Evolutionary conservation across 1,139 yeast species (phyloP).

Genomic region (Geotrichum phurueaensis): DNA sequence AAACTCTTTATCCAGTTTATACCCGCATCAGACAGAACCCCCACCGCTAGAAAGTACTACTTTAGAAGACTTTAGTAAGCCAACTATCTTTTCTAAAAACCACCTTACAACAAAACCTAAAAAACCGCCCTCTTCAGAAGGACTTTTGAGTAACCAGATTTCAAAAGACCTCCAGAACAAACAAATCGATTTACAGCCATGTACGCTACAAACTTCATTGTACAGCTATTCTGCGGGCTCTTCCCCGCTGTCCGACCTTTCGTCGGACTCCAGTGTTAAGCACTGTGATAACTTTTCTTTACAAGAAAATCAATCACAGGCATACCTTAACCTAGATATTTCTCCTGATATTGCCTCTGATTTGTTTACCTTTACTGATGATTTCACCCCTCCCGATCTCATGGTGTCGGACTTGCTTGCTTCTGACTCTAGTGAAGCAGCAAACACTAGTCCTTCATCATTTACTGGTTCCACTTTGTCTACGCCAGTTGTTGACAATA

Average conservation of each 20-base stretch:
- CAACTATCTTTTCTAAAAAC: not conserved
- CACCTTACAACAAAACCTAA: conserved; percentile 3
- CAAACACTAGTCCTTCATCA: not conserved
- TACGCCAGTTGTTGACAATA: conserved; percentile 1
- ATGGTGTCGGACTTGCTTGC: not conserved
- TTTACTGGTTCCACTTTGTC: not conserved
- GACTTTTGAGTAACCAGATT: not conserved
- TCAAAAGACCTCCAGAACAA: not conserved
- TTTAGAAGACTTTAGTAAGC: not conserved
- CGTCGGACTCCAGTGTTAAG: not conserved
- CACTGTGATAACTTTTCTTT: not conserved
- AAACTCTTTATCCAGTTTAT: conserved; percentile 9
- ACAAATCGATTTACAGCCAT: not conserved
- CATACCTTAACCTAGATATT: not conserved
- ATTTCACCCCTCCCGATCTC: conserved; percentile 2
- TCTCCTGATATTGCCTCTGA: conserved; percentile 8
- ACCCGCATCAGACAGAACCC: conserved; percentile 5
- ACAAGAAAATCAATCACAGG: not conserved
- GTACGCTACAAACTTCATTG: not conserved
- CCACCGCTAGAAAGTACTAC: conserved; percentile 8
- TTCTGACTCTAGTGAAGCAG: not conserved
- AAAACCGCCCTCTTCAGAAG: conserved; percentile 3
- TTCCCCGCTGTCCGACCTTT: not conserved
- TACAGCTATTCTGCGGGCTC: not conserved
- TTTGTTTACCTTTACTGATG: conserved; percentile 7